Percentiles rank a stretch among this genome's conserved stretches.
phyloP scores from a whole-genome alignment of 495 filamentous ascomycete genomes.

The Podospora pseudoanserina region DNA sequence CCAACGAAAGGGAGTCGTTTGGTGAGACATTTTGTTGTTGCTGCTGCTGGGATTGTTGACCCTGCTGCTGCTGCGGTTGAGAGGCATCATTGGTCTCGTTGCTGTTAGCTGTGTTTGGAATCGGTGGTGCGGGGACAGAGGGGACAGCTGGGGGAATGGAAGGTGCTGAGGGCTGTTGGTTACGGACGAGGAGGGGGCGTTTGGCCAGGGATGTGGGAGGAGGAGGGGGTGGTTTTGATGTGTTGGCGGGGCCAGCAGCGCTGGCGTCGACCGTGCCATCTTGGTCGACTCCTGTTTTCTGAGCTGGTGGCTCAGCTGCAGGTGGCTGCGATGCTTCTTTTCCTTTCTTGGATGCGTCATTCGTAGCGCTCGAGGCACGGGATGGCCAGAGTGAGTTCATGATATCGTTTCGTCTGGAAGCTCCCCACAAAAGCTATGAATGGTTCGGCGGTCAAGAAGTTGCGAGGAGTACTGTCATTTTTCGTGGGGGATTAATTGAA shows the following conservation, averaged over 20 bases:
- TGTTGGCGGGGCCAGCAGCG: conserved; percentile 1
- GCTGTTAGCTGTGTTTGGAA: conserved; percentile 8
- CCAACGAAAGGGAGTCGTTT: conserved; percentile 75
- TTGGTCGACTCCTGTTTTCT: not conserved
- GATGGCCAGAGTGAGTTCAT: conserved; percentile 46
- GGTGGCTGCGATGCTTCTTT: conserved; percentile 17
- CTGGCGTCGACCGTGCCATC: not conserved
- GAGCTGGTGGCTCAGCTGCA: conserved; percentile 6
- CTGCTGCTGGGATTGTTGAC: conserved; percentile 2
- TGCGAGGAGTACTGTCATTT: not conserved
- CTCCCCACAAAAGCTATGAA: conserved; percentile 1
- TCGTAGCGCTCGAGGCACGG: conserved; percentile 27
- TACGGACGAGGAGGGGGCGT: conserved; percentile 19
- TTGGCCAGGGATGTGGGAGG: conserved; percentile 7
- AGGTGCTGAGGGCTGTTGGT: conserved; percentile 11
- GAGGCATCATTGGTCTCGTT: conserved; percentile 6
- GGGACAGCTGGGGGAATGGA: conserved; percentile 10
- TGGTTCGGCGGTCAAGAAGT: not conserved
- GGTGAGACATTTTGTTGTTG: conserved; percentile 30
- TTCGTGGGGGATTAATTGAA: not conserved
- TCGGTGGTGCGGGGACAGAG: conserved; percentile 15
- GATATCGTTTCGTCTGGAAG: conserved; percentile 18
- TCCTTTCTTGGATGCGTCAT: conserved; percentile 14
- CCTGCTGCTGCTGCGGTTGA: conserved; percentile 6
- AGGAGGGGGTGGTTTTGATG: not conserved